These are phyloP conservation scores for Coemansia sp. DNA, from an alignment of 192 early-diverging fungal genomes.

Conservation along the genomic window DNA sequence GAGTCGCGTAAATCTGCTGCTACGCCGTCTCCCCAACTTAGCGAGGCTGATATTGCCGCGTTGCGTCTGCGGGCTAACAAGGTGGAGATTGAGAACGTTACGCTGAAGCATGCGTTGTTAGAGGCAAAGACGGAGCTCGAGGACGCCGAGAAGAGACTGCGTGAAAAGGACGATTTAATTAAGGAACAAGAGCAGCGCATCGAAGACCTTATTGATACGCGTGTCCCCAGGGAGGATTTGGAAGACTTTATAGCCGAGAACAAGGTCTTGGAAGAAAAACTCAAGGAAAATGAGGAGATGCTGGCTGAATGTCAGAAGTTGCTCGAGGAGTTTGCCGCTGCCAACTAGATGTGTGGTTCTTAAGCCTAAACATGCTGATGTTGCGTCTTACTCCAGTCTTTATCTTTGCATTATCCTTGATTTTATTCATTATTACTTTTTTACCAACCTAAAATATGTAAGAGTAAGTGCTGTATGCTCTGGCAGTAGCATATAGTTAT, in stretches of 20 bases:
- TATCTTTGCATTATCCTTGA: not conserved
- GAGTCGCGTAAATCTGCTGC: conserved; percentile 3
- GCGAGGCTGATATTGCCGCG: conserved; percentile 10
- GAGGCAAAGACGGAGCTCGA: conserved; percentile 54
- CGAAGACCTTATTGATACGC: conserved; percentile 52
- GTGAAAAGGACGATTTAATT: conserved; percentile 51
- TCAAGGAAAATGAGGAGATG: conserved; percentile 44
- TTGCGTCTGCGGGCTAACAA: conserved; percentile 20
- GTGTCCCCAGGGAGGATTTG: conserved; percentile 55
- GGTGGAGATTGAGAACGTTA: conserved; percentile 43
- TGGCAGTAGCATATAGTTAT: too few relatives aligned
- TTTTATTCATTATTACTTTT: not conserved
- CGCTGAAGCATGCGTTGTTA: conserved; percentile 50
- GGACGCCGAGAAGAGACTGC: conserved; percentile 46
- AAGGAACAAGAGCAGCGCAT: conserved; percentile 45
- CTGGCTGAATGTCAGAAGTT: conserved; percentile 52
- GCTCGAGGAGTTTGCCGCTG: conserved; percentile 50
- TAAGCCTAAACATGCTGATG: not conserved
- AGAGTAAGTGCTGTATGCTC: too few relatives aligned
- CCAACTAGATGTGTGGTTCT: conserved; percentile 4
- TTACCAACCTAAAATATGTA: too few relatives aligned
- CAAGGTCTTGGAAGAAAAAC: conserved; percentile 10
- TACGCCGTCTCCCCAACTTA: not conserved
- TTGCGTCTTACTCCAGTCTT: not conserved
- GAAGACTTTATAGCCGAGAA: conserved; percentile 48